Base-by-base conservation (phyloP, 345 rosid species). In the Linum trigynum region DNA sequence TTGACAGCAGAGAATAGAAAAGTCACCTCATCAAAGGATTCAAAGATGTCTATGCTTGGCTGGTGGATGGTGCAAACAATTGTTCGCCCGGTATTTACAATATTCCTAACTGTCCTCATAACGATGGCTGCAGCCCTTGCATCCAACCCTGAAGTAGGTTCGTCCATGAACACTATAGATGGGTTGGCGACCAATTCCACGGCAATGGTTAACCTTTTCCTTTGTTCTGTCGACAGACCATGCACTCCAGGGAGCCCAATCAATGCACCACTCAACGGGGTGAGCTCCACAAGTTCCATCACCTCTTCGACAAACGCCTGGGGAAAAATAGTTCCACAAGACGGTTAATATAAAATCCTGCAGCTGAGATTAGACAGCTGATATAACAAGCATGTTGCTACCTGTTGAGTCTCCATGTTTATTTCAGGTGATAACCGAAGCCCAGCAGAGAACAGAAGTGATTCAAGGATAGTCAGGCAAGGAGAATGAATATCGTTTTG, bases 51-150 rank as follows among this genome's bases (percentile, higher is more conserved):
- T 68, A 90, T 84, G 81, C 99, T 94, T 53, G 99, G 99, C 77
- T 94, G 99, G 79, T 94, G 99, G 67, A 90, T 90, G 16, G 99
- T 94, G 84, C 99, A 94, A 55, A 94, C 97, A 56, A 94, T 90
- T 58, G 99, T 94, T 57, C 99, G 77, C 23, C 97, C 99, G 0
- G 99, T 94, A 74, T 90, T 90, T 38, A 88, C 99, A 62, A 86
- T 90, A 69, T 94, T 94, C 76, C 97, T 94, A 57, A 94, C 99
- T 67, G 99, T 94, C 79, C 99, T 85, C 99, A 94, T 94, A 64
- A 94, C 99, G 74, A 90, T 94, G 65, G 99, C 99, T 55, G 99
- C 99, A 72, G 97, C 83, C 66, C 99, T 83, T 63, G 99, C 99
- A 79, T 94, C 99, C 74, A 94, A 74, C 41, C 99, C 96, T 40